Evolutionary conservation across 768 basidiomycete species (phyloP).

Genomic region (Amyloporia xantha): DNA sequence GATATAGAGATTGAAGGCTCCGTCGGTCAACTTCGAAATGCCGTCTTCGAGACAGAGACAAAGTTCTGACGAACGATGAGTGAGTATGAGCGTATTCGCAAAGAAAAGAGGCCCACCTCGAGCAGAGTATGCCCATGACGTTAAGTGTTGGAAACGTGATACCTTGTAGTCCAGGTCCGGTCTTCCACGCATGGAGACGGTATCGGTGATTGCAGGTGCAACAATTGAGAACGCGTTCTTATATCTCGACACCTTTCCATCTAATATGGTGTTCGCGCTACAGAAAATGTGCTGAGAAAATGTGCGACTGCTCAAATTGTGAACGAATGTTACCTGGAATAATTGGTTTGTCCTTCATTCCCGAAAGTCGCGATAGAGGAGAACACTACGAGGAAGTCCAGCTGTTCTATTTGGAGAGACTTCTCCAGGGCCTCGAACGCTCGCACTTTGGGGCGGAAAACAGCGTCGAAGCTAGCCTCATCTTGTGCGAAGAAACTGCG

Average conservation of each 20-base stretch:
- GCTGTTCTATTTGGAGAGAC: background rate
- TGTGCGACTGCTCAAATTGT: background rate
- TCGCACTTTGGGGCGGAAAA: slow-evolving; percentile 5
- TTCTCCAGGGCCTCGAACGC: slow-evolving; percentile 6
- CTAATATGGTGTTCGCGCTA: slow-evolving; percentile 10
- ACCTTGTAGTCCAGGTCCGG: background rate
- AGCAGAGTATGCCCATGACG: slow-evolving; percentile 5
- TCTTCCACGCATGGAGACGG: no score
- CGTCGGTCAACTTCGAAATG: slow-evolving; percentile 22
- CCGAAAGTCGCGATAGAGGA: slow-evolving; percentile 14
- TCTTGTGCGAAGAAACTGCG: slow-evolving; percentile 10
- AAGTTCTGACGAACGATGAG: slow-evolving; percentile 14
- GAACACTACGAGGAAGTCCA: slow-evolving; percentile 17
- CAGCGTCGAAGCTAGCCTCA: slow-evolving; percentile 4
- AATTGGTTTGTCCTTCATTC: slow-evolving; percentile 11
- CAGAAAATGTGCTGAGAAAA: background rate
- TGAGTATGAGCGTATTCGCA: background rate
- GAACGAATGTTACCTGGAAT: slow-evolving; percentile 9
- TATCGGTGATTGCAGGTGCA: no score
- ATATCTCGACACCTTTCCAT: no score
- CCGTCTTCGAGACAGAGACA: slow-evolving; percentile 29
- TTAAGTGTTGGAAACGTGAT: background rate
- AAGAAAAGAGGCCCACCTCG: slow-evolving; percentile 1
- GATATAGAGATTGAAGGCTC: slow-evolving; percentile 22
- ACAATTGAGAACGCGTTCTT: no score